A percentile compares a stretch with the other conserved stretches of the same genome.
Conservation (phyloP, 441 rosid species). For the Gossypium trilobum region DNA sequence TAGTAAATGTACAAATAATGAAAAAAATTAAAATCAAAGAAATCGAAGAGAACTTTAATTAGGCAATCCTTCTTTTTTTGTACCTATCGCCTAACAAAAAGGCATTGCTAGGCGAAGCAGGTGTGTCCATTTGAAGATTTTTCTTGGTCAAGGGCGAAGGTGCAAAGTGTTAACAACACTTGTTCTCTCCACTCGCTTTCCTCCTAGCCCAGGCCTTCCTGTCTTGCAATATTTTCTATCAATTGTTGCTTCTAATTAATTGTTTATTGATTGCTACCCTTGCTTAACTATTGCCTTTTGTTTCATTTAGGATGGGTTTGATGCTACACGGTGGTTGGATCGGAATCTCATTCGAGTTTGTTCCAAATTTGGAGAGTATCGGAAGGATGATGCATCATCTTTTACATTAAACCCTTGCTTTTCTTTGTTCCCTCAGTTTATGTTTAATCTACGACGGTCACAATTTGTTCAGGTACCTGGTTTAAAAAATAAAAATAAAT, state of each 20-base stretch:
- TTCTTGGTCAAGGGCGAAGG: neutral
- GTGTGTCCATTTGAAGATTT: neutral
- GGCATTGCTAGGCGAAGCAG: neutral
- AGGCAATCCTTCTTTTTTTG: neutral
- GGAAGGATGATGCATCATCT: constrained; percentile 93
- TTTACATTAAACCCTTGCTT: constrained; percentile 80
- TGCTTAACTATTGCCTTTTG: constrained; percentile 11
- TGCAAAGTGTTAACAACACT: neutral
- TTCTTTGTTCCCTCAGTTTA: constrained; percentile 93
- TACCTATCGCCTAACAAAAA: neutral
- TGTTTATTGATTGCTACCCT: neutral
- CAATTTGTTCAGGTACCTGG: constrained; percentile 86
- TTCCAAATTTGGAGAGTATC: constrained; percentile 88
- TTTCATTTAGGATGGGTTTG: constrained; percentile 81
- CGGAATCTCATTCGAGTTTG: constrained; percentile 88
- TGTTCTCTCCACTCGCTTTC: neutral
- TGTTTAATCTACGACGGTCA: constrained; percentile 92
- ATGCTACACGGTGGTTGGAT: constrained; percentile 97
- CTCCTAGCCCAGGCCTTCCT: neutral
- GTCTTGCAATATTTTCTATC: neutral
- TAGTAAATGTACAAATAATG: no score
- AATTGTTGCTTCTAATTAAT: neutral
- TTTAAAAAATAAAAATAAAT: no score
- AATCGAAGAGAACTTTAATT: neutral
- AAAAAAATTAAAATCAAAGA: no score